phyloP scores from a whole-genome alignment of 768 basidiomycete genomes.

The Rhizopogon vesiculosus region DNA sequence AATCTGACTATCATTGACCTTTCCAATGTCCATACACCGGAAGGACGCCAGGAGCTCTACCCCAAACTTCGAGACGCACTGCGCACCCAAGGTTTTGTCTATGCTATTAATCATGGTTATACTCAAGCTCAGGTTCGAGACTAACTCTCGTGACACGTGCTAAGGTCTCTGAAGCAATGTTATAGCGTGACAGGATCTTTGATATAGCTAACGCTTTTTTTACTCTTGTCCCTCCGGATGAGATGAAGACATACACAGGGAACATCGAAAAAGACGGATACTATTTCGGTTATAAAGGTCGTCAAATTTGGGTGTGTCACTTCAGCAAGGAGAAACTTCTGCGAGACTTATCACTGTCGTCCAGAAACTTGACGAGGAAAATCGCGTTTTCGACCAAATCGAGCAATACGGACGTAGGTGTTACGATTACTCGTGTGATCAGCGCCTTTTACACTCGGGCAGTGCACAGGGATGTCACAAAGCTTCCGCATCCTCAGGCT shows the following conservation, averaged over 20 bases:
- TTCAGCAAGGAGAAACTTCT: neutral
- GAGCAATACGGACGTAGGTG: slow-evolving; percentile 37
- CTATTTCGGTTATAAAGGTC: slow-evolving; percentile 44
- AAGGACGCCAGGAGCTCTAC: slow-evolving; percentile 1
- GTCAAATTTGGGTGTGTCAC: slow-evolving; percentile 39
- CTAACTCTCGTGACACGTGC: neutral
- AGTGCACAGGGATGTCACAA: slow-evolving; percentile 32
- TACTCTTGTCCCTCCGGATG: slow-evolving; percentile 32
- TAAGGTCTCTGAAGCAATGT: neutral
- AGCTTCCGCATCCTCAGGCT: slow-evolving; percentile 30
- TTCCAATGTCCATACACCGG: neutral
- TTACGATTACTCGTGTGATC: neutral
- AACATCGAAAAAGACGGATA: slow-evolving; percentile 34
- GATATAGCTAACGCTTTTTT: slow-evolving; percentile 44
- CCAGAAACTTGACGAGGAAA: slow-evolving; percentile 31
- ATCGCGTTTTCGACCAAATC: slow-evolving; percentile 37
- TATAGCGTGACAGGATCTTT: slow-evolving; percentile 40
- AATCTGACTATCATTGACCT: slow-evolving; percentile 1
- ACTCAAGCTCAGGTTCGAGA: slow-evolving; percentile 32
- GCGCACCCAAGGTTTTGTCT: slow-evolving; percentile 35
- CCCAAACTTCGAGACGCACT: neutral
- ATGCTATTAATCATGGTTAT: slow-evolving; percentile 45
- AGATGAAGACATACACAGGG: slow-evolving; percentile 35
- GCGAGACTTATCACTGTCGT: slow-evolving; percentile 3
- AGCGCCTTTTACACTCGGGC: neutral